Evolutionary conservation across 768 basidiomycete species (phyloP).

Genomic region (Phylloporus arenicola): DNA sequence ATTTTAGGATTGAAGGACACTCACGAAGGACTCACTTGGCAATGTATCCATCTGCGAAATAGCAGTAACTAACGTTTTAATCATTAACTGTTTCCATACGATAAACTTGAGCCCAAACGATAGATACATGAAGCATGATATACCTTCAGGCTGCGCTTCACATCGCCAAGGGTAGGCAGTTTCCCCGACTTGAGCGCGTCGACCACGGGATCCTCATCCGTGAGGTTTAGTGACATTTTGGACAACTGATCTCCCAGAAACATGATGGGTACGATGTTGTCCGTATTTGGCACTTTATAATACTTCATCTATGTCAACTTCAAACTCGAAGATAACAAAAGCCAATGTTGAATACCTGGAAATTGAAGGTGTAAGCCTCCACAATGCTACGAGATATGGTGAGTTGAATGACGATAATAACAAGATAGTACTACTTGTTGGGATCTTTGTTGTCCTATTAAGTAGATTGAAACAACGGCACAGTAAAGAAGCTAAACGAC

Average conservation of each 20-base stretch:
- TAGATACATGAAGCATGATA: not conserved
- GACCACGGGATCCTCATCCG: conserved; percentile 50
- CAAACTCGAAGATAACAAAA: not conserved
- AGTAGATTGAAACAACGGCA: not conserved
- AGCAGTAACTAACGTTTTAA: conserved; percentile 75
- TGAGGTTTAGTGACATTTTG: conserved; percentile 42
- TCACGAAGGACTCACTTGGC: conserved; percentile 50
- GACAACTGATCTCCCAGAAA: conserved; percentile 57
- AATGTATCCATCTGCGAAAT: conserved; percentile 75
- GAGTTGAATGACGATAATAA: conserved; percentile 7
- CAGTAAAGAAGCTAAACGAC: conserved; percentile 14
- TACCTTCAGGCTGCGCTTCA: conserved; percentile 79
- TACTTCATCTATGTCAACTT: conserved; percentile 45
- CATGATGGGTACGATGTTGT: conserved; percentile 63
- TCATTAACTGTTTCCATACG: conserved; percentile 45
- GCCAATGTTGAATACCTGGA: conserved; percentile 44
- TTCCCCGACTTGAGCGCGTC: conserved; percentile 56
- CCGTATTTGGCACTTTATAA: conserved; percentile 56
- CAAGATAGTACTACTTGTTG: conserved; percentile 51
- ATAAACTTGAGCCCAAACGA: not conserved
- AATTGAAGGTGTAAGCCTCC: conserved; percentile 87
- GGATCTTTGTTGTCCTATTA: conserved; percentile 77
- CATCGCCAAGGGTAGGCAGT: conserved; percentile 70
- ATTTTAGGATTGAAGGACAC: not conserved
- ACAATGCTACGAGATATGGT: conserved; percentile 52